phyloP scores from a whole-genome alignment of 225 moss, liverwort and hornwort genomes.

The Sphagnum tenellum region DNA sequence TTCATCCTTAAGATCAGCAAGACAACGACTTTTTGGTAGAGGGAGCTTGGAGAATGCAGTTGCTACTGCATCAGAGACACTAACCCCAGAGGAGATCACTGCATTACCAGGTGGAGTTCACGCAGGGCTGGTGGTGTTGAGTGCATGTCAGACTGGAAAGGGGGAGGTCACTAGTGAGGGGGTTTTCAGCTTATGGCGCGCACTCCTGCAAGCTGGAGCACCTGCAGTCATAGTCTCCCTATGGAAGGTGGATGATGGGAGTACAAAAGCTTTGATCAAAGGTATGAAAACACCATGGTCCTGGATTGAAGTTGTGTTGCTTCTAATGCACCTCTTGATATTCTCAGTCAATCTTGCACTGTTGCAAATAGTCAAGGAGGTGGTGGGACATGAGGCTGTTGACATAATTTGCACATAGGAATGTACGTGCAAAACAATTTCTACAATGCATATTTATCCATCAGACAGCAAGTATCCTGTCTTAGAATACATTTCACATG shows the following conservation, averaged over 20 bases:
- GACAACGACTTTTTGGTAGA: not conserved
- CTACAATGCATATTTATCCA: too few species aligned
- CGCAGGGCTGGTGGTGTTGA: slow-evolving; percentile 13
- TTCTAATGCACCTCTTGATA: too few species aligned
- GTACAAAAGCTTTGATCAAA: not conserved
- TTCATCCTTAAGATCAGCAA: not conserved
- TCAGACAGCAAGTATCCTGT: too few species aligned
- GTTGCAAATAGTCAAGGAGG: too few species aligned
- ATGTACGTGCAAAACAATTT: too few species aligned
- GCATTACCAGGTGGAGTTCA: slow-evolving; percentile 4
- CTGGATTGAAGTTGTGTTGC: too few species aligned
- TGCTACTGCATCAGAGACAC: not conserved
- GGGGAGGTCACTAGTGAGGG: slow-evolving; percentile 11
- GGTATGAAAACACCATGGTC: too few species aligned
- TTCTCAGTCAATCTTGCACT: too few species aligned
- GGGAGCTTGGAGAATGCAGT: not conserved
- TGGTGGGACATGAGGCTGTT: too few species aligned
- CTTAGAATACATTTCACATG: too few species aligned
- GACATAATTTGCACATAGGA: too few species aligned
- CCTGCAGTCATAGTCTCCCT: slow-evolving; percentile 7
- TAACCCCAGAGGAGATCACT: slow-evolving; percentile 5
- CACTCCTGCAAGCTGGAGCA: slow-evolving; percentile 13
- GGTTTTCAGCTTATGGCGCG: slow-evolving; percentile 6
- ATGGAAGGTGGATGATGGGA: slow-evolving; percentile 11
- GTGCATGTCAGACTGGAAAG: slow-evolving; percentile 10